phyloP scores from a whole-genome alignment of 73 alveolate genomes.

The Paramecium biaurelia region DNA sequence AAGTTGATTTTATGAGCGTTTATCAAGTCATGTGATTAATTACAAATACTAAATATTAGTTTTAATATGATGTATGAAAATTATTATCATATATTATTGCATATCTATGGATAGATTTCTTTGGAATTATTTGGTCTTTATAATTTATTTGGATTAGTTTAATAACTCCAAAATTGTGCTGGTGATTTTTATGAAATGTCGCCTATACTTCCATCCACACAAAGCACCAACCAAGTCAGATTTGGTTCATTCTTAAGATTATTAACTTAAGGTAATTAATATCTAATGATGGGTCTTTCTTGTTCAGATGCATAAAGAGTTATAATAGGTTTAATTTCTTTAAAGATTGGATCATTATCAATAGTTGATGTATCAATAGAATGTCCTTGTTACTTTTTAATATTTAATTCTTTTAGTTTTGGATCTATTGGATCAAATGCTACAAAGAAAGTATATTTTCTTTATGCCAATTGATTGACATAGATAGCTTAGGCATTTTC shows the following conservation, averaged over 20 bases:
- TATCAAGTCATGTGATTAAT: neutral
- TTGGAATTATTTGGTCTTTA: neutral
- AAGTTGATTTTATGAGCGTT: neutral
- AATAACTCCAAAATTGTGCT: conserved; percentile 7
- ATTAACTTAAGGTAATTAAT: neutral
- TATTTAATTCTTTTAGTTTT: neutral
- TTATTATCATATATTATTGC: neutral
- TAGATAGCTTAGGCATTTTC: neutral
- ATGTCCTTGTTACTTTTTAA: neutral
- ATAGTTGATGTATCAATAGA: neutral
- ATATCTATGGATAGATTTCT: conserved; percentile 26
- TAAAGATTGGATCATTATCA: neutral
- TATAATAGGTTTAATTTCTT: neutral
- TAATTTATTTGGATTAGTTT: neutral
- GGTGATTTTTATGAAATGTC: conserved; percentile 22
- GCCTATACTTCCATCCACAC: conserved; percentile 47
- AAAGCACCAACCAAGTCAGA: conserved; percentile 22
- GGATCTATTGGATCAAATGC: neutral
- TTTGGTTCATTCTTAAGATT: conserved; percentile 18
- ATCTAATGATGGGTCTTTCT: conserved; percentile 32
- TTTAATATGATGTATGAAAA: neutral
- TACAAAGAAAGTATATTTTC: conserved; percentile 38
- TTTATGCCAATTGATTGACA: conserved; percentile 8
- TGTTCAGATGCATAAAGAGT: conserved; percentile 32
- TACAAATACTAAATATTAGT: neutral